phyloP scores from a whole-genome alignment of 1,139 yeast species.

The Pichia sp. region DNA sequence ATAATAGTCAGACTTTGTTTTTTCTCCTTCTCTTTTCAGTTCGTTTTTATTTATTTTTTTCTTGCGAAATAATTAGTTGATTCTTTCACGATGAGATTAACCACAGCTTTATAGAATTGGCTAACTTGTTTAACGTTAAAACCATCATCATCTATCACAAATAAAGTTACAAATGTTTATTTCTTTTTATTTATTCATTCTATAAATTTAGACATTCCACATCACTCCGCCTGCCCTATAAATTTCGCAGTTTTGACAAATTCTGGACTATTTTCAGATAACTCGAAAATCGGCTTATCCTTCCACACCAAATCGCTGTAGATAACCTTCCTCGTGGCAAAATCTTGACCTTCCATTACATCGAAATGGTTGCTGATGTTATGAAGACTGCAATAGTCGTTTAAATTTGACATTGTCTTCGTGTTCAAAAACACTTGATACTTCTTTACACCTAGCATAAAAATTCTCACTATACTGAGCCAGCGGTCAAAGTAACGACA shows the following conservation, averaged over 20 bases:
- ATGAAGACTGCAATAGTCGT: conserved; percentile 24
- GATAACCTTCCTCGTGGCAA: conserved; percentile 13
- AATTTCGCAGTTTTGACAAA: conserved; percentile 21
- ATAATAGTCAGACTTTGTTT: background rate
- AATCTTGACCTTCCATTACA: conserved; percentile 3
- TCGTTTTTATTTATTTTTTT: background rate
- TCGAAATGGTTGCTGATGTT: conserved; percentile 15
- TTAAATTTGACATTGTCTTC: conserved; percentile 14
- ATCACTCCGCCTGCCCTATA: conserved; percentile 12
- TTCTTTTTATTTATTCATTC: no score
- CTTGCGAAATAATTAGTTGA: background rate
- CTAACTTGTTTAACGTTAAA: background rate
- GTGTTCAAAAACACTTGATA: conserved; percentile 13
- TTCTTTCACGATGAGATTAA: background rate
- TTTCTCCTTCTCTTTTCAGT: background rate
- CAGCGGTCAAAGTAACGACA: conserved; percentile 27
- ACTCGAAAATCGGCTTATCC: conserved; percentile 12
- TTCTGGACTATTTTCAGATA: conserved; percentile 15
- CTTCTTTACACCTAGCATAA: conserved; percentile 6
- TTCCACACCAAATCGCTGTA: conserved; percentile 21
- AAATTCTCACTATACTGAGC: conserved; percentile 18
- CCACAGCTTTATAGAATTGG: background rate
- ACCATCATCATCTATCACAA: background rate
- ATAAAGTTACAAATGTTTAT: no score
- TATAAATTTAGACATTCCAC: no score